phyloP scores from a whole-genome alignment of 805 yeast genomes.

The Yarrowia porcina region DNA sequence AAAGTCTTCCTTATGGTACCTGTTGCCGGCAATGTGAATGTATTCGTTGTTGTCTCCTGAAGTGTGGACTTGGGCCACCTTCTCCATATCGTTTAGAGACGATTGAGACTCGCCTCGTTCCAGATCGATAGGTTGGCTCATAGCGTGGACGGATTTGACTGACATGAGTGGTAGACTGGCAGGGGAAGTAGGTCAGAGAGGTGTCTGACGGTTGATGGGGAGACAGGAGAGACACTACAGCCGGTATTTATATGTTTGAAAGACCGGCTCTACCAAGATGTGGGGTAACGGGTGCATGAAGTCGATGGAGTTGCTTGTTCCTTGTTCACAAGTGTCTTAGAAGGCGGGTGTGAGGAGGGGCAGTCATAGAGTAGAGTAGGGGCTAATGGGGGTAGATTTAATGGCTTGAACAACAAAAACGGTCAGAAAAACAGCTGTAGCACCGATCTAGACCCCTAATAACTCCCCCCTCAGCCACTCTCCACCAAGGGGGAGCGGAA shows the following conservation, averaged over 20 bases:
- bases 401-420: too few relatives aligned
- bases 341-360: too few relatives aligned
- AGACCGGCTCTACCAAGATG: too few relatives aligned
- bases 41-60: conserved; percentile 54
- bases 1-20: conserved; percentile 57
- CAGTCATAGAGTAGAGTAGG: too few relatives aligned
- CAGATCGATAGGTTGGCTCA: conserved; percentile 8
- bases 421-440: too few relatives aligned
- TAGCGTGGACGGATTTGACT: neutral
- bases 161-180: neutral
- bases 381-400: too few relatives aligned
- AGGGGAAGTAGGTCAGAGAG: too few relatives aligned
- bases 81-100: conserved; percentile 14
- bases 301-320: conserved; percentile 1
- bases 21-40: conserved; percentile 63
- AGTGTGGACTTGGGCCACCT: conserved; percentile 35
- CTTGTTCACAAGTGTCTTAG: neutral
- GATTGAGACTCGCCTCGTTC: conserved; percentile 17
- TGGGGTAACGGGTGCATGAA: conserved; percentile 14
- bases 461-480: too few relatives aligned
- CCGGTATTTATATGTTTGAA: too few relatives aligned
- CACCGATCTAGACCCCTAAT: too few relatives aligned
- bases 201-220: too few relatives aligned
- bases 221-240: too few relatives aligned
- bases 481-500: neutral